Evolutionary conservation across 2,329 filamentous ascomycete species (phyloP), one percentile per base, ranked within the genome.

Genomic region (Whalleya microplaca): DNA sequence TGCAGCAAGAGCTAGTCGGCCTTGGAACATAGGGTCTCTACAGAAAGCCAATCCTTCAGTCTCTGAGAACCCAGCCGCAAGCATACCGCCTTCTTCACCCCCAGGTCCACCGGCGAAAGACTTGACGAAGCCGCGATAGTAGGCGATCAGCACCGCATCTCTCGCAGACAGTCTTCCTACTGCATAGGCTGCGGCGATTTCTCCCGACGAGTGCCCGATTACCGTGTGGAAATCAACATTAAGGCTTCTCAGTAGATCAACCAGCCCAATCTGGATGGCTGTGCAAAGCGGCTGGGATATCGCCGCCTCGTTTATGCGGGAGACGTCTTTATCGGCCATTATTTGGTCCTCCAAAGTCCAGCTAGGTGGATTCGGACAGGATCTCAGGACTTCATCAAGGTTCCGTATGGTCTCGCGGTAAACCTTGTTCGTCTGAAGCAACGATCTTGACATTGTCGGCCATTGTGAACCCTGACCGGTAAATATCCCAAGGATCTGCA

Each of bases 231-330:
- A 72, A 8, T 27, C n/a, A 7, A 73, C 55, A 1, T 60, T 59
- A 2, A 70, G 49, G 19, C 55, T 62, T 45, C 45, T 55, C 48
- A 78, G 55, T 2, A 77, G 55, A 21, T 75, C 68, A 1, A 76
- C 66, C 6, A 78, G 61, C 0, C 71, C 81, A 2, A 85, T 71
- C 60, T 85, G 83, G 1, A 86, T 42, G 0, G 82, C 81, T 0
- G 82, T 84, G 49, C 78, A 84, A 1, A 83, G 64, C 0, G 83
- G 79, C 58, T 85, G 82, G 0, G 78, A 75, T 20, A 82, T 60
- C 2, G 73, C 71, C 0, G 78, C 74, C 18, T 72, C 62, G 8
- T 73, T 41, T 0, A 80, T 62, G 2, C 65, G 59, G 5, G 74
- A 76, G 1, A 45, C 29, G 0, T 55, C 50, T 1, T 54, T 40